These are phyloP conservation scores for Geranomyces variabilis DNA, from an alignment of 192 early-diverging fungal species.

Conservation along the genomic window DNA sequence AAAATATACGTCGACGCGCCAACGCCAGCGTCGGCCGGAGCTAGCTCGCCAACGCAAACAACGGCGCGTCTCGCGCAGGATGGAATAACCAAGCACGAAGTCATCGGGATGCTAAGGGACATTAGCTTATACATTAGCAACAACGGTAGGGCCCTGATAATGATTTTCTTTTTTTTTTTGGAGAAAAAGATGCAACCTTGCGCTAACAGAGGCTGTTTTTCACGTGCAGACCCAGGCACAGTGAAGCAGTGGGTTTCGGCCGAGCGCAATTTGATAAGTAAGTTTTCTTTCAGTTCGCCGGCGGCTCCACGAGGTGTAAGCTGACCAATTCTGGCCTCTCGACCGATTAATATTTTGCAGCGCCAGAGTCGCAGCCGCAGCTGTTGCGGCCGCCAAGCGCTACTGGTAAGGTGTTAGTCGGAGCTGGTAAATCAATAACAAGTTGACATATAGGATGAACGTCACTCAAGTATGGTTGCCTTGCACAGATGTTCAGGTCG, in stretches of 20 bases:
- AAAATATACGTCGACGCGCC: constrained; percentile 4
- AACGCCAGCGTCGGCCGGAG: not conserved
- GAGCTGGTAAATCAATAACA: too few relatives aligned
- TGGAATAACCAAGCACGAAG: constrained; percentile 15
- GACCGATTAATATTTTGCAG: not conserved
- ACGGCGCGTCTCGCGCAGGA: not conserved
- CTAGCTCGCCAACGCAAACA: not conserved
- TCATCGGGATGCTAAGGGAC: constrained; percentile 18
- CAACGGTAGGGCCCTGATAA: constrained; percentile 4
- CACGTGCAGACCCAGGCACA: not conserved
- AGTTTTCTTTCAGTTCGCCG: not conserved
- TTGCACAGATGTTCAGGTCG: not conserved
- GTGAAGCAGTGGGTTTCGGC: constrained; percentile 20
- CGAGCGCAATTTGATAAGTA: constrained; percentile 12
- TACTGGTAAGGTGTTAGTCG: not conserved
- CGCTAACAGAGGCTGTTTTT: not conserved
- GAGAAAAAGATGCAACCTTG: not conserved
- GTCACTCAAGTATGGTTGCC: not conserved
- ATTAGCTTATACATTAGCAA: constrained; percentile 15
- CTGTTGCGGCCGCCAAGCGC: not conserved
- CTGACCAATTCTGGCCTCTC: not conserved
- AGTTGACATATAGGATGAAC: too few relatives aligned
- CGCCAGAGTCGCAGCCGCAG: not conserved
- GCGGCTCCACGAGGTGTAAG: too few relatives aligned
- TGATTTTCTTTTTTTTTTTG: not conserved